A percentile compares a stretch with the other conserved stretches of the same genome.
These are phyloP conservation scores for cucumber (Cucumis sativus) DNA, from an alignment of 306 rosid genomes.

Conservation along the genomic window DNA sequence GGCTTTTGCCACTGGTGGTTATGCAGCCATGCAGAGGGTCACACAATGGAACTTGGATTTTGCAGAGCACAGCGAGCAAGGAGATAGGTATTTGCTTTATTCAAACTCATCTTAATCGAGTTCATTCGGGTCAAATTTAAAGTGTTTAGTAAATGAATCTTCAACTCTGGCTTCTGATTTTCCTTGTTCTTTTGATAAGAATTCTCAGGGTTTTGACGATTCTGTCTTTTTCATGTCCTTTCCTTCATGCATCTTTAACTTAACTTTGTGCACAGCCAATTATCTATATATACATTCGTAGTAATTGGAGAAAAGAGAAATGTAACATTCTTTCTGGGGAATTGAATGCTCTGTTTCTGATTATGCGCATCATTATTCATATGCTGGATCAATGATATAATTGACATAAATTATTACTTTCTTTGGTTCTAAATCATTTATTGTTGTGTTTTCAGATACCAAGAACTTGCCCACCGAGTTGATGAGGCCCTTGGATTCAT, in stretches of 20 bases:
- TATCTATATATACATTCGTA: neutral
- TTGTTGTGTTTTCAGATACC: constrained; percentile 47
- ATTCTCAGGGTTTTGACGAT: neutral
- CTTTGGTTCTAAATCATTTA: neutral
- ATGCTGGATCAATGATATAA: neutral
- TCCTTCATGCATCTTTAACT: neutral
- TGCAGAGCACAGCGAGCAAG: constrained; percentile 86
- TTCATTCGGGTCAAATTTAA: neutral
- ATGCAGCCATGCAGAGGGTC: constrained; percentile 97
- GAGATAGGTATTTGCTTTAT: constrained; percentile 50
- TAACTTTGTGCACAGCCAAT: neutral
- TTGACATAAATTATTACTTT: neutral
- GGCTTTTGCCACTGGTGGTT: constrained; percentile 94
- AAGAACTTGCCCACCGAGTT: constrained; percentile 84
- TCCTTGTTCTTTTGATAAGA: neutral
- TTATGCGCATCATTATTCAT: neutral
- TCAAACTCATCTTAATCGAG: neutral
- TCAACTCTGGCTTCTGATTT: neutral
- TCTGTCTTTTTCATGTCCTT: neutral
- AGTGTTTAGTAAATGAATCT: neutral
- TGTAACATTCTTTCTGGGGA: neutral
- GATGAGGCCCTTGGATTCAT: constrained; percentile 99
- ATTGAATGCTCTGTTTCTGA: neutral
- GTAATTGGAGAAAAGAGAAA: neutral
- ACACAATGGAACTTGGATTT: constrained; percentile 98